Base-by-base conservation (phyloP, 2,329 filamentous ascomycete genomes). In the Clonostachys chloroleuca region DNA sequence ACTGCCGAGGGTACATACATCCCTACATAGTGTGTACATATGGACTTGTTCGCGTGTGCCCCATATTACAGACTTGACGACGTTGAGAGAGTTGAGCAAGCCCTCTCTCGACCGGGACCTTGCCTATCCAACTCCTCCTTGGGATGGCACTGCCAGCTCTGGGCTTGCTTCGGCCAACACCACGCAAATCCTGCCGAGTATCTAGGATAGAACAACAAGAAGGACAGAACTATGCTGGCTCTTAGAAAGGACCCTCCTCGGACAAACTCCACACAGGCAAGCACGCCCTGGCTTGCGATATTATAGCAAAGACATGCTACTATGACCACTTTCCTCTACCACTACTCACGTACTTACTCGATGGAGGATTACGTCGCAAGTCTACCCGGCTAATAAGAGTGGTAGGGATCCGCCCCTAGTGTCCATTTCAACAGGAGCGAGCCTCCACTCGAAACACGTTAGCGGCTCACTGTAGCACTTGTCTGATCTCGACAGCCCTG, bases 391-490 rank as follows among this genome's bases (percentile, higher is more conserved):
- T 49, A 43, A 49, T 46, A 46, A 46, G 44, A 49, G 40, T 45
- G 44, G 45, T 48, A 49, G 51, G 51, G 51, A 53, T 51, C 13
- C 18, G 13, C 47, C 18, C 40, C 40, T 40, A 34, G 40, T 46
- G 43, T 39, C 40, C 49, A 57, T 51, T 59, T 50, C 57, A 52
- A 56, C 50, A 58, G 56, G 57, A 60, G 55, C 52, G 61, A 56
- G 57, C 61, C 66, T 66, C 59, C 55, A 61, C 62, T 65, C 62
- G 62, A 67, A 67, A 68, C 65, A 66, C 62, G 59, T 67, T 68
- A 67, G 65, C 59, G 64, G 57, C 61, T 59, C 59, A 30, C 17
- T 60, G 24, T 45, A 16, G 43, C 16, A 43, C 59, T 17, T 16
- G 61, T 59, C 17, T 68, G 64, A 69, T 67, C 63, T 60, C 58